Base-by-base conservation (phyloP, 2,329 filamentous ascomycete species). In the Hymenoscyphus linearis region DNA sequence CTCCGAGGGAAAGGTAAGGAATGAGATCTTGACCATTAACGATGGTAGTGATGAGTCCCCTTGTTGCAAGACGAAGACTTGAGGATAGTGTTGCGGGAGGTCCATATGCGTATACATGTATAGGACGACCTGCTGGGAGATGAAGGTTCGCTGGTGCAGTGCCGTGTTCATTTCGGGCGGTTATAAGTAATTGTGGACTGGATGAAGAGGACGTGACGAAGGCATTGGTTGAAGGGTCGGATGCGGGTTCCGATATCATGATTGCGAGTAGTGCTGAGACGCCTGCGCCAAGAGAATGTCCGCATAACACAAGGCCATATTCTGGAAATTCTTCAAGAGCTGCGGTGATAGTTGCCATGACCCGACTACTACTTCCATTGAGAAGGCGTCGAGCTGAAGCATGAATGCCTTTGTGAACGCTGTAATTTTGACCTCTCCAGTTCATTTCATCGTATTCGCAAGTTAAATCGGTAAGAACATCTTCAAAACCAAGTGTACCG, bases 21-120 rank as follows among this genome's bases (percentile, higher is more conserved):
- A 93, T 88, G 10, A 92, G 76, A 69, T 93, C 89, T 70, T 86
- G 82, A 18, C 87, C 86, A 68, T 92, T 87, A 12, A 91, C 82
- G 4, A 89, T 80, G 9, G 85, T 91, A 2, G 89, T 93, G 63
- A 93, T 87, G 7, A 93, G 79, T 1, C 88, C 89, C 14, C 87
- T 81, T 0, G 89, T 92, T 12, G 86, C 86, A 62, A 83, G 82
- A 50, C 88, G 84, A 7, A 93, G 79, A 2, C 85, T 83, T 0
- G 87, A 80, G 0, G 87, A 90, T 81, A 92, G 85, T 14, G 87
- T 88, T 0, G 87, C 84, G 0, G 89, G 88, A 1, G 89, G 86
- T 0, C 89, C 89, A 71, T 91, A 93, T 6, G 89, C 87, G 71
- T 90, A 93, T 13, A 91, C 89, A 67, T 93, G 89, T 22, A 92